phyloP scores from a whole-genome alignment of 2,329 filamentous ascomycete species.

The Xylariaceae sp. region DNA sequence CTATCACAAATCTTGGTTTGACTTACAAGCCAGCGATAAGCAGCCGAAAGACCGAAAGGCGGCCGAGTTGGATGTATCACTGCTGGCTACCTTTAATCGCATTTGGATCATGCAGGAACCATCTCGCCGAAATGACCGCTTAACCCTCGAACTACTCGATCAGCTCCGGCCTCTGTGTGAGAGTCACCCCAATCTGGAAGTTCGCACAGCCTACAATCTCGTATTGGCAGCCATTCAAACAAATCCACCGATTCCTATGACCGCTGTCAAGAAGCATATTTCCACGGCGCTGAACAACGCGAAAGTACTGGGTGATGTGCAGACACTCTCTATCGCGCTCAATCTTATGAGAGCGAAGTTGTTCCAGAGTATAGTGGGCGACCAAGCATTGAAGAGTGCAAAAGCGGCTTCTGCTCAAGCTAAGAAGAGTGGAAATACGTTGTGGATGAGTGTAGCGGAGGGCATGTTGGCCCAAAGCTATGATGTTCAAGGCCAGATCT shows the following conservation, averaged over 20 bases:
- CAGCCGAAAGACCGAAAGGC: constrained; percentile 39
- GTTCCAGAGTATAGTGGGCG: constrained; percentile 77
- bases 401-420: constrained; percentile 65
- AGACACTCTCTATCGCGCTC: constrained; percentile 77
- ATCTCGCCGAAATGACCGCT: constrained; percentile 50
- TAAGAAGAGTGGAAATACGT: constrained; percentile 62
- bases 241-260: constrained; percentile 60
- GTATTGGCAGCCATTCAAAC: constrained; percentile 65
- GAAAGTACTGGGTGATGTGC: constrained; percentile 66
- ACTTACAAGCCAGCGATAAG: constrained; percentile 39
- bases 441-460: constrained; percentile 78
- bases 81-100: constrained; percentile 64
- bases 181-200: constrained; percentile 67
- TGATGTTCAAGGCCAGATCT: constrained; percentile 64
- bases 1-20: constrained; percentile 61
- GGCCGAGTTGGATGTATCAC: constrained; percentile 57
- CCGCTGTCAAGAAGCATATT: constrained; percentile 74
- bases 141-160: constrained; percentile 58
- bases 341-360: constrained; percentile 81
- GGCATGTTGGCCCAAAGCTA: constrained; percentile 73
- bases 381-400: constrained; percentile 73
- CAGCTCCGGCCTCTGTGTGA: constrained; percentile 64
- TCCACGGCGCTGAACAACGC: constrained; percentile 67
- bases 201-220: constrained; percentile 74
- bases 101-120: constrained; percentile 69